A percentile compares a stretch with the other conserved stretches of the same genome.
phyloP scores from a whole-genome alignment of 2,329 filamentous ascomycete species.

The Beauveria sp. region DNA sequence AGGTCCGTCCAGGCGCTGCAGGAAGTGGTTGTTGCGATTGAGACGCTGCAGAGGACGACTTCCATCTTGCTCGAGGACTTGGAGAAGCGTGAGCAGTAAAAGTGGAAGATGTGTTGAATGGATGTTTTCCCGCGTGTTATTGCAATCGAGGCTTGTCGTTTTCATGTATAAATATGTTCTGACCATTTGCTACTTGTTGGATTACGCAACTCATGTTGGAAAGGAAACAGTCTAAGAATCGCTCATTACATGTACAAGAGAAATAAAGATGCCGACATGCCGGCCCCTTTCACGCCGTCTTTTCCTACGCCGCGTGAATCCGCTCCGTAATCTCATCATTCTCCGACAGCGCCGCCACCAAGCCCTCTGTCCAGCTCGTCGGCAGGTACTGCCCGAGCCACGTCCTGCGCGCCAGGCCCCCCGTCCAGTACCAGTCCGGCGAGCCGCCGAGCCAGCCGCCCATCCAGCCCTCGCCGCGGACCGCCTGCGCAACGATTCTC shows the following conservation, averaged over 20 bases:
- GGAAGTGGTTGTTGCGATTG: not conserved
- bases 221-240: not conserved
- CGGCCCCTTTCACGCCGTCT: not conserved
- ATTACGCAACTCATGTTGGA: too few relatives aligned
- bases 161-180: too few relatives aligned
- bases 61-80: not conserved
- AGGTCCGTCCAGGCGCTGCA: not conserved
- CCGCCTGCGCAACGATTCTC: constrained; percentile 34
- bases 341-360: constrained; percentile 2
- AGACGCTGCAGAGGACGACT: not conserved
- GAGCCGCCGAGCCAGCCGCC: constrained; percentile 16
- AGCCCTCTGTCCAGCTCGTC: not conserved
- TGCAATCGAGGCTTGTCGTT: too few relatives aligned
- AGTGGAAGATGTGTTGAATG: not conserved
- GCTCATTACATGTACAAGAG: not conserved
- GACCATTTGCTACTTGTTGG: too few relatives aligned
- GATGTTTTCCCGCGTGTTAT: too few relatives aligned
- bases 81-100: not conserved
- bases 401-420: constrained; percentile 1
- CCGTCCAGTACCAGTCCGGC: constrained; percentile 17
- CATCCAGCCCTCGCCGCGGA: constrained; percentile 29
- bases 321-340: constrained; percentile 2
- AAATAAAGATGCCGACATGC: not conserved
- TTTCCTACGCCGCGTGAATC: not conserved
- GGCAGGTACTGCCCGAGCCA: constrained; percentile 8